These are phyloP conservation scores for Nannizzia gypsea DNA, from an alignment of 2,329 filamentous ascomycete species.

Conservation along the genomic window DNA sequence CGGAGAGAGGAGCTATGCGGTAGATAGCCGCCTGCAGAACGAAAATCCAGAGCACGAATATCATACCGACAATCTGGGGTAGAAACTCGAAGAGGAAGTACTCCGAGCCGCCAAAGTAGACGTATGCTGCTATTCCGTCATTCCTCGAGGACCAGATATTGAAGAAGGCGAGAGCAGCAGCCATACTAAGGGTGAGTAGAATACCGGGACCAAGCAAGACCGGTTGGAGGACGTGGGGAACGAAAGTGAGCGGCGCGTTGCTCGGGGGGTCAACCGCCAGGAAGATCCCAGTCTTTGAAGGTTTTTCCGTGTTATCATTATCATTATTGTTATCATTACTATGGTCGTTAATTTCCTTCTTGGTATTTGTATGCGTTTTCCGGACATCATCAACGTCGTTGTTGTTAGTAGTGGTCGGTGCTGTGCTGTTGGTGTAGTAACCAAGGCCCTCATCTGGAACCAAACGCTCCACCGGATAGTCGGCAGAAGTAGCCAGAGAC, in stretches of 20 bases:
- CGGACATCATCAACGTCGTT: not conserved
- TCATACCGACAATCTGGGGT: conserved; percentile 61
- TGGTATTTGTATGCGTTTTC: too few relatives aligned
- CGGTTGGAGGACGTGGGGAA: conserved; percentile 59
- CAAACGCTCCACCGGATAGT: conserved; percentile 41
- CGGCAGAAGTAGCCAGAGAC: conserved; percentile 25
- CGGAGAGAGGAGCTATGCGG: conserved; percentile 63
- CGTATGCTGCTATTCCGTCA: conserved; percentile 56
- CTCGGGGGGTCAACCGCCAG: conserved; percentile 37
- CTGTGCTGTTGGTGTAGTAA: conserved; percentile 24
- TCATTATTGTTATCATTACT: not conserved
- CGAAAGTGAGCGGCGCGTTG: conserved; percentile 49
- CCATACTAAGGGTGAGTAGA: conserved; percentile 55
- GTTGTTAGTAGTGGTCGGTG: not conserved
- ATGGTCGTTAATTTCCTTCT: not conserved
- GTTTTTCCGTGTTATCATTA: not conserved
- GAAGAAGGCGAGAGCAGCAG: conserved; percentile 58
- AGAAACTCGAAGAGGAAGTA: conserved; percentile 84
- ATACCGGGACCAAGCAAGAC: conserved; percentile 51
- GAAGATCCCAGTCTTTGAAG: conserved; percentile 33
- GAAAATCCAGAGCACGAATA: conserved; percentile 66
- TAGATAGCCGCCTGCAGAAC: conserved; percentile 62
- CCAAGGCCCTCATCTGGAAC: conserved; percentile 38
- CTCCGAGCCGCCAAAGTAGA: conserved; percentile 54
- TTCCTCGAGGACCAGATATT: conserved; percentile 55